Evolutionary conservation across 345 rosid species (phyloP).

Genomic region (Viola odorata): DNA sequence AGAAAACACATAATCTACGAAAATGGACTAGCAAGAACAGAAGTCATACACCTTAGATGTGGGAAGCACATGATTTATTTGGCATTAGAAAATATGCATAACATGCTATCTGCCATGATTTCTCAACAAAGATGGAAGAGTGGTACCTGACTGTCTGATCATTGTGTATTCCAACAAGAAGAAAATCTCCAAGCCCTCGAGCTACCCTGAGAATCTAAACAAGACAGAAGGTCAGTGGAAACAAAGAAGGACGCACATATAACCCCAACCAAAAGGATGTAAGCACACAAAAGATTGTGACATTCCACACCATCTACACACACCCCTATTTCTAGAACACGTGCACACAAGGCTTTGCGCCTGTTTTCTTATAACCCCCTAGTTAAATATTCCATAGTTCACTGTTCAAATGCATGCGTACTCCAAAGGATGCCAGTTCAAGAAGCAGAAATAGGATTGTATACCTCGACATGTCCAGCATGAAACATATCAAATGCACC

Average conservation of each 20-base stretch:
- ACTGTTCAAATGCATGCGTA: too few species aligned
- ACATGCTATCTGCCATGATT: too few species aligned
- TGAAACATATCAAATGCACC: conserved; percentile 85
- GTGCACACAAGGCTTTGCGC: too few species aligned
- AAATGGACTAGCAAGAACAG: too few species aligned
- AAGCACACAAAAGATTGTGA: not conserved
- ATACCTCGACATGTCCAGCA: conserved; percentile 86
- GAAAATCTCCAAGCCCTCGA: conserved; percentile 70
- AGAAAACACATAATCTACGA: too few species aligned
- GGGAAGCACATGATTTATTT: too few species aligned
- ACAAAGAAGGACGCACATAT: not conserved
- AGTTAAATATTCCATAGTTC: too few species aligned
- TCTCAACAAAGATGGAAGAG: not conserved
- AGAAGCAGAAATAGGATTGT: not conserved
- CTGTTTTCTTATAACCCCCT: too few species aligned
- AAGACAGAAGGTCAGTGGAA: not conserved
- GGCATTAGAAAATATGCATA: too few species aligned
- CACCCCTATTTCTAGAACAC: too few species aligned
- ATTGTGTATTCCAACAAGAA: conserved; percentile 68
- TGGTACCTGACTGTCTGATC: conserved; percentile 62
- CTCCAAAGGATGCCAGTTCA: not conserved
- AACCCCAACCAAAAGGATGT: not conserved
- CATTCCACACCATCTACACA: not conserved
- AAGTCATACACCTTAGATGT: too few species aligned
- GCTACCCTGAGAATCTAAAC: conserved; percentile 55